phyloP scores from a whole-genome alignment of 139 green algal species.

The Chlorella ohadii region DNA sequence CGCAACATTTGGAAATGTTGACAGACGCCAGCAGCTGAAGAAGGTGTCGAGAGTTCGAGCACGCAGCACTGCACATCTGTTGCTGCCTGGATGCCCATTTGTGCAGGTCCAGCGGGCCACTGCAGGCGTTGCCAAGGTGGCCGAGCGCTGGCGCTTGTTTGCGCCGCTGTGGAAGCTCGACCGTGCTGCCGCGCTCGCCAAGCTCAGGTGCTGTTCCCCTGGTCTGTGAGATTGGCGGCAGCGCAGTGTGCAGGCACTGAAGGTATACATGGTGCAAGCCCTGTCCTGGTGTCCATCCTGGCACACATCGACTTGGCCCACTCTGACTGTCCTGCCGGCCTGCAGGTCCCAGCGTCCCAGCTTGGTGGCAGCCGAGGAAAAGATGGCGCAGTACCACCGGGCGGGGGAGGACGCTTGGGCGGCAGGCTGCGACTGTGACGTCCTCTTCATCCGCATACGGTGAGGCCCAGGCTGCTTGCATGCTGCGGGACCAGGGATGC shows the following conservation, averaged over 20 bases:
- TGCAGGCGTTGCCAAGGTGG: slow-evolving; percentile 38
- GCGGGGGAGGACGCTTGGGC: slow-evolving; percentile 43
- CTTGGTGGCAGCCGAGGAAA: slow-evolving; percentile 77
- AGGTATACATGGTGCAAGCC: too few species aligned
- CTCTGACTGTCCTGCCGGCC: too few species aligned
- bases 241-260: too few species aligned
- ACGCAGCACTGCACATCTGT: too few species aligned
- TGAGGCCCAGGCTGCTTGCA: not conserved
- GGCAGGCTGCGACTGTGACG: not conserved
- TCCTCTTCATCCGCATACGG: slow-evolving; percentile 8
- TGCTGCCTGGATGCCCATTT: not conserved
- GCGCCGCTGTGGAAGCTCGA: slow-evolving; percentile 89
- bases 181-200: slow-evolving; percentile 77
- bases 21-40: too few species aligned
- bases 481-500: not conserved
- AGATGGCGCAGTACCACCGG: slow-evolving; percentile 80
- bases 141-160: slow-evolving; percentile 81
- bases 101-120: not conserved
- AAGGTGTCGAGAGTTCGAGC: too few species aligned
- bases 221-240: too few species aligned
- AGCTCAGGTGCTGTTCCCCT: slow-evolving; percentile 66
- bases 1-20: too few species aligned
- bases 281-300: too few species aligned
- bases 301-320: too few species aligned
- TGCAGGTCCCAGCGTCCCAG: slow-evolving; percentile 55